Evolutionary conservation across 106 monocot genomes (phyloP).

Genomic region (Dioscorea zingiberensis): DNA sequence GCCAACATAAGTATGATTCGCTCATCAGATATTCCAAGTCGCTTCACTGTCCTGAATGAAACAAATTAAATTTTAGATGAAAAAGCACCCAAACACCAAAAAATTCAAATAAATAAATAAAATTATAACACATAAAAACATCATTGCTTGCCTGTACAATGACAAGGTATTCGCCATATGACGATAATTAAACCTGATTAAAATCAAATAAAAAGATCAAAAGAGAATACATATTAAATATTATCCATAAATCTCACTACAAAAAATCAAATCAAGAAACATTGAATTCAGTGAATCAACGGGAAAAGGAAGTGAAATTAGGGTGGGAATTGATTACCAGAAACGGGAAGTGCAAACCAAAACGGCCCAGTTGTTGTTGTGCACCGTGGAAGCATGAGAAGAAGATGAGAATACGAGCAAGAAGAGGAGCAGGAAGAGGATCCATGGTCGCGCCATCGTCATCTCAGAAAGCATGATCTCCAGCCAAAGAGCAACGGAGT

Average conservation of each 20-base stretch:
- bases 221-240: neutral
- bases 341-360: conserved; percentile 94
- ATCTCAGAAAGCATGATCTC: too few species aligned
- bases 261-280: neutral
- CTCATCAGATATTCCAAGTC: conserved; percentile 96
- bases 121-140: neutral
- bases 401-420: neutral
- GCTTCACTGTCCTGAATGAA: conserved; percentile 75
- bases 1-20: conserved; percentile 98
- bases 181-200: conserved; percentile 89
- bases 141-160: conserved; percentile 61
- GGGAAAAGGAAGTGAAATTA: neutral
- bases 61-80: neutral
- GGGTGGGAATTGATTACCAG: conserved; percentile 43
- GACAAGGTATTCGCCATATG: conserved; percentile 99
- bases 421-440: neutral
- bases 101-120: neutral
- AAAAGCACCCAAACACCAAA: neutral
- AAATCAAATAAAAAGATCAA: neutral
- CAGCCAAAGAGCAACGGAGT: too few species aligned
- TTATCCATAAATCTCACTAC: neutral
- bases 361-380: conserved; percentile 97
- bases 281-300: neutral
- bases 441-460: too few species aligned
- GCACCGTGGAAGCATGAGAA: conserved; percentile 37